Conservation (phyloP, 495 filamentous ascomycete species). For the Talaromyces borbonicus region DNA sequence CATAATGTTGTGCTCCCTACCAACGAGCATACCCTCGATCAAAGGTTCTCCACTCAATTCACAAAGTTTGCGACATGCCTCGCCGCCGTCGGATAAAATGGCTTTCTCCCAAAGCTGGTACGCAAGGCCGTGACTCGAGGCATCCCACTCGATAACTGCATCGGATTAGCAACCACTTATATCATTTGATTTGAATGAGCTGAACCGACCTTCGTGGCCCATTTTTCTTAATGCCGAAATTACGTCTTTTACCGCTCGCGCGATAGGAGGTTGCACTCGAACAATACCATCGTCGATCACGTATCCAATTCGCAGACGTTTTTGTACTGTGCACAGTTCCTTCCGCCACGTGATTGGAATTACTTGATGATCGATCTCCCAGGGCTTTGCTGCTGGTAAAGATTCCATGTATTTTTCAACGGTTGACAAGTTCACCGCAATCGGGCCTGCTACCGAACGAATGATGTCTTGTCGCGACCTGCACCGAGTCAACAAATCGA, state of each 20-base stretch:
- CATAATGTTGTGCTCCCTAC: slow-evolving; percentile 22
- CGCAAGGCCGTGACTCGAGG: slow-evolving; percentile 20
- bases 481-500: neutral
- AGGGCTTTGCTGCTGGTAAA: slow-evolving; percentile 16
- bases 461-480: slow-evolving; percentile 24
- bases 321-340: slow-evolving; percentile 16
- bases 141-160: slow-evolving; percentile 36
- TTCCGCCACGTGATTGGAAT: slow-evolving; percentile 36
- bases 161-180: slow-evolving; percentile 11
- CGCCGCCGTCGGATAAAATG: slow-evolving; percentile 51
- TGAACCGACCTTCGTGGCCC: slow-evolving; percentile 32
- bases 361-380: slow-evolving; percentile 19
- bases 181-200: slow-evolving; percentile 19
- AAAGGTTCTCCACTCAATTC: slow-evolving; percentile 46
- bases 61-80: slow-evolving; percentile 37
- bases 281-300: slow-evolving; percentile 46
- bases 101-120: slow-evolving; percentile 37
- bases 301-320: slow-evolving; percentile 39
- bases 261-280: slow-evolving; percentile 45
- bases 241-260: slow-evolving; percentile 31
- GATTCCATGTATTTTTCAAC: slow-evolving; percentile 25
- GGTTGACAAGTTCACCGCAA: slow-evolving; percentile 16
- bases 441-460: slow-evolving; percentile 23
- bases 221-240: slow-evolving; percentile 31
- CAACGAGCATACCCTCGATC: slow-evolving; percentile 40